Evolutionary conservation across 176 grass and related monocot species (phyloP), one percentile per base, ranked within the genome.

Genomic region (Aegilops umbellulata): DNA sequence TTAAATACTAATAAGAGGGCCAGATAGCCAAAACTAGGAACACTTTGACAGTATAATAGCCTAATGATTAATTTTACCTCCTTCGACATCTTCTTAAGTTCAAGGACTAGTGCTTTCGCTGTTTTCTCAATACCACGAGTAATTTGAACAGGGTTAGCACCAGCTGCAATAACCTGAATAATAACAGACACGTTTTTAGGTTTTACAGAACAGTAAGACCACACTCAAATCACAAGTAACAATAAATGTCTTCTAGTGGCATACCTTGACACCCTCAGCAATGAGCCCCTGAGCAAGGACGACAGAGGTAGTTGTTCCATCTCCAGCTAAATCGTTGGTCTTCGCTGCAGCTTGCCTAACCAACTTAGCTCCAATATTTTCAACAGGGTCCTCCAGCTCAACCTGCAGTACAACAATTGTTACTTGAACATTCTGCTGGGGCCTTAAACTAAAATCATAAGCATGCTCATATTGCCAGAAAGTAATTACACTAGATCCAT

Each of bases 211-310:
- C 8, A 65, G 51, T 1, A 12, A 44, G 29, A 76, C 31, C 9
- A 66, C 68, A 19, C n/a, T 63, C 15, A 32, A 9, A 75, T 29
- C 30, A 32, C 44, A 80, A 1, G 68, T 68, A 84, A 58, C 11
- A 68, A 71, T 10, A 60, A 47, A 12, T 23, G 38, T 31, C 69
- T 60, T 35, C 14, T 9, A 79, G 44, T 8, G 2, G 9, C 63
- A 34, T 80, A 95, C 95, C 93, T 98, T 98, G 84, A 95, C 93
- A 87, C 91, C 95, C 87, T 98, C 95, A 65, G 95, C 93, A 79
- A 98, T 98, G 77, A 98, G 76, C 4, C 95, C 95, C 79, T 98
- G 95, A 79, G 95, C 95, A 90, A 98, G 95, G 86, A 98, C 95
- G 42, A 98, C 95, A 46, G 95, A 98, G 35, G 95, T 98, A 80